Evolutionary conservation across 192 early-diverging fungal genomes (phyloP).

Genomic region (Helicostylum pulchrum): DNA sequence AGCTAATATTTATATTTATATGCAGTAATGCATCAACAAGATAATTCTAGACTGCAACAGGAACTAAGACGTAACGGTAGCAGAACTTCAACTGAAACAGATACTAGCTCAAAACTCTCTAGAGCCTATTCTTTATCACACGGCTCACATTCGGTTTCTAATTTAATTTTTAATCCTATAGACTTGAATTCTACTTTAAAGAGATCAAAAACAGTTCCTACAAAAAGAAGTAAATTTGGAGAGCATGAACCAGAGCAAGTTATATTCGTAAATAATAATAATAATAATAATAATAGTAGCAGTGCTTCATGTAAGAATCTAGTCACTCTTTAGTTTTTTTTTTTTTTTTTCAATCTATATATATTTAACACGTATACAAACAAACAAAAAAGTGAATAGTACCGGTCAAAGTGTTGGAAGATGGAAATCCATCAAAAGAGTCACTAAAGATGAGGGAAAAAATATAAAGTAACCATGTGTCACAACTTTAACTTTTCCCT

Average conservation of each 20-base stretch:
- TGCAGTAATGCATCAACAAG: too few relatives aligned
- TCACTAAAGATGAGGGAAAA: too few relatives aligned
- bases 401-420: constrained; percentile 2
- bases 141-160: constrained; percentile 3
- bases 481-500: too few relatives aligned
- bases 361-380: not conserved
- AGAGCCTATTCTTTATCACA: not conserved
- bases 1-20: too few relatives aligned
- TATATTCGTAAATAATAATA: constrained; percentile 7
- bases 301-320: not conserved
- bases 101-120: constrained; percentile 29
- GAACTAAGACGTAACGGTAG: constrained; percentile 63
- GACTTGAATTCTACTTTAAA: not conserved
- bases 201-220: constrained; percentile 24
- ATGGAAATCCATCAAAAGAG: constrained; percentile 16
- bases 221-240: constrained; percentile 6
- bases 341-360: not conserved
- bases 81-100: constrained; percentile 63
- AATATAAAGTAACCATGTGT: too few relatives aligned
- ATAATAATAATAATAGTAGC: constrained; percentile 1
- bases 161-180: not conserved
- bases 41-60: constrained; percentile 29
- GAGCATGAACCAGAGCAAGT: constrained; percentile 18
- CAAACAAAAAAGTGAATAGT: not conserved
- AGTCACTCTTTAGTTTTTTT: not conserved